phyloP scores from a whole-genome alignment of 2,329 filamentous ascomycete species.

The Beauveria rudraprayagi region DNA sequence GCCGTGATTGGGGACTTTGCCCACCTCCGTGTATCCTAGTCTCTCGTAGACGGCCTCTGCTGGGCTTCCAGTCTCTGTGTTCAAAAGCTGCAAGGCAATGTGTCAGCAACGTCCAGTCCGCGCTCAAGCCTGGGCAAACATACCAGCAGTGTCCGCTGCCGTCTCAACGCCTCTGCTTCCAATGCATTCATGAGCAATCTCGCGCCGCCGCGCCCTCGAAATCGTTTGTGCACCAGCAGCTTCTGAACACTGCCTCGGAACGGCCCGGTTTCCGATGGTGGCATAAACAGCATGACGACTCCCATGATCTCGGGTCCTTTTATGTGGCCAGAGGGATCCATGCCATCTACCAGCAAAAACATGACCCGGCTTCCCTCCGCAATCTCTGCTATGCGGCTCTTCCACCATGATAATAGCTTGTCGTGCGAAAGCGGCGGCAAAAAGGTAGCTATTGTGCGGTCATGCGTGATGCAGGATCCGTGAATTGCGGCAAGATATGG shows the following conservation, averaged over 20 bases:
- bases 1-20: constrained; percentile 46
- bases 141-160: constrained; percentile 46
- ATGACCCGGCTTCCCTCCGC: constrained; percentile 39
- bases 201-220: constrained; percentile 44
- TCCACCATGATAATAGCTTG: constrained; percentile 51
- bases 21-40: constrained; percentile 49
- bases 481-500: constrained; percentile 51
- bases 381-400: constrained; percentile 41
- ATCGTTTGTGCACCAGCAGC: constrained; percentile 45
- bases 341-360: constrained; percentile 39
- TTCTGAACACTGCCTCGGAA: constrained; percentile 50
- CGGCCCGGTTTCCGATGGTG: constrained; percentile 45
- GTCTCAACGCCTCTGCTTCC: constrained; percentile 43
- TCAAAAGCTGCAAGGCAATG: constrained; percentile 34
- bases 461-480: constrained; percentile 49
- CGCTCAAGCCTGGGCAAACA: constrained; percentile 16
- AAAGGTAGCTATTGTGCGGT: constrained; percentile 50
- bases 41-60: constrained; percentile 47
- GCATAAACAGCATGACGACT: constrained; percentile 46
- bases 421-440: constrained; percentile 49
- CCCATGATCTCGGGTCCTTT: constrained; percentile 43
- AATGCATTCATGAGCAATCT: constrained; percentile 42
- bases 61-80: constrained; percentile 42
- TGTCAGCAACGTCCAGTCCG: neutral
- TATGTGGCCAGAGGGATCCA: constrained; percentile 24